Conservation (phyloP, 1,284 basidiomycete genomes). For the Phlebopus sp. region DNA sequence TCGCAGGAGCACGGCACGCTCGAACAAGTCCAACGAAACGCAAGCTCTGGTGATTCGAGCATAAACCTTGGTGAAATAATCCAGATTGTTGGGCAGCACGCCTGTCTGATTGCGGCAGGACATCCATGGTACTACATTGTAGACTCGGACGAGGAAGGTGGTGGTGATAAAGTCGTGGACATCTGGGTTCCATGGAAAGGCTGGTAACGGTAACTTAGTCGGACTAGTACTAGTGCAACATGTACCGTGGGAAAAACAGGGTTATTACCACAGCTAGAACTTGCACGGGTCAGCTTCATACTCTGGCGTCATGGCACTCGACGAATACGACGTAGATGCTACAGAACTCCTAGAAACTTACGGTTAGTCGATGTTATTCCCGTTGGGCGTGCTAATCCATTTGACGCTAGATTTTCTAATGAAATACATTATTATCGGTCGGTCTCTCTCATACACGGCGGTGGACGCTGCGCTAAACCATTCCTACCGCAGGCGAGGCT, state of each 20-base stretch:
- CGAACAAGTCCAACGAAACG: constrained; percentile 34
- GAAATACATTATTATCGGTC: constrained; percentile 97
- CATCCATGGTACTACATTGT: constrained; percentile 84
- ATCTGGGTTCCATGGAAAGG: constrained; percentile 92
- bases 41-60: constrained; percentile 28
- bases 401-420: constrained; percentile 81
- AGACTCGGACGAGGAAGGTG: constrained; percentile 51
- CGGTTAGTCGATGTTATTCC: constrained; percentile 47
- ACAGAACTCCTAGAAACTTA: constrained; percentile 93
- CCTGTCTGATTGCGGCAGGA: constrained; percentile 74
- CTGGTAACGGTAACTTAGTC: too few species aligned
- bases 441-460: constrained; percentile 16
- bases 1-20: constrained; percentile 84
- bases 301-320: constrained; percentile 45
- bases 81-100: constrained; percentile 72
- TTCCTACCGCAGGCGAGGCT: constrained; percentile 71
- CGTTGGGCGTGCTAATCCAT: constrained; percentile 15
- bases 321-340: constrained; percentile 71
- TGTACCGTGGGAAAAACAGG: constrained; percentile 22
- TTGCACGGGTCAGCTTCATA: too few species aligned
- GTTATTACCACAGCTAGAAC: background rate
- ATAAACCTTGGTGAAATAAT: constrained; percentile 61
- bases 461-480: constrained; percentile 5
- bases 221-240: background rate
- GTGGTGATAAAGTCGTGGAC: constrained; percentile 62